Base-by-base conservation (phyloP, 805 yeast genomes). In the Hanseniaspora singularis region DNA sequence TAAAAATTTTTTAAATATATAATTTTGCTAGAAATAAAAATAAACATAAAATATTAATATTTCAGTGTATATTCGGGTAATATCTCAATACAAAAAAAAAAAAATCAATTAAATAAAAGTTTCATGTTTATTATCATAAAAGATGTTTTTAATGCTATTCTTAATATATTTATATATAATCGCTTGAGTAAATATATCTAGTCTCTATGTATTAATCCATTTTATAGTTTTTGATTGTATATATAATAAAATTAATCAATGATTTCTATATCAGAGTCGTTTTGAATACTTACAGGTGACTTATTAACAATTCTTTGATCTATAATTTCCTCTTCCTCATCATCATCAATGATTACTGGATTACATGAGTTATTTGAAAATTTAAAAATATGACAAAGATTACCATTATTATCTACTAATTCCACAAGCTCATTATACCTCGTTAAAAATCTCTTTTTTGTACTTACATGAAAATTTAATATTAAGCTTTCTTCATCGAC, bases 361-460 rank as follows among this genome's bases (percentile, higher is more conserved):
- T 62, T 55, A 8, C 54, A 51, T 34, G 57, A 54, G 42, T 60
- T 59, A 31, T 63, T 63, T 15, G 59, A 52, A 45, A 61, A 63
- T 1, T 63, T 64, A 27, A 50, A 51, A 4, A 60, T 55, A 32
- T 60, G 59, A 4, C 50, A 41, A 14, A 63, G 51, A 9, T 62
- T 58, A 2, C 64, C 65, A 26, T 51, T 46, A 37, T 59, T 59
- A 31, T 61, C 63, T 6, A 64, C 57, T 27, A 61, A 33, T 42
- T 63, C 66, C 1, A 63, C 65, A 24, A 63, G 42, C 1, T 60
- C 54, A 39, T 63, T 63, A 46, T 58, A 63, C 16, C 66, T 56
- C 2, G 60, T 54, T 1, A 62, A 61, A 54, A 63, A 63, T 22
- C 66, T 53, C 12, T 56, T 56, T 32, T 57, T 55, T 15, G 55